Conservation (phyloP, 352 stramenopile genomes). For the Globisporangium acanthophoron region DNA sequence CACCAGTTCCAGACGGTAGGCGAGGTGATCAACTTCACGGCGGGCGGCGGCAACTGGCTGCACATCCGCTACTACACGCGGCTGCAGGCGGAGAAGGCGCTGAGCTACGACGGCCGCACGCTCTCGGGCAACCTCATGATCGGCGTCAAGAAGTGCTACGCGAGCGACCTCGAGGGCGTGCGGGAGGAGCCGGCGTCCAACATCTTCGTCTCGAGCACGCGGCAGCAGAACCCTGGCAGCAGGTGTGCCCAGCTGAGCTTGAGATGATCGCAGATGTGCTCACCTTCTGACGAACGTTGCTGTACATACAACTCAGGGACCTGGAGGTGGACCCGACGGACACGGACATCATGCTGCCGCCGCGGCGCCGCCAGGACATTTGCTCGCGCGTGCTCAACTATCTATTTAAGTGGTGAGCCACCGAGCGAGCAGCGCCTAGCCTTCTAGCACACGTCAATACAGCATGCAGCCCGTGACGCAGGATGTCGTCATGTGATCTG, state of each 20-base stretch:
- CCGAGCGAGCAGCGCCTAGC: not conserved
- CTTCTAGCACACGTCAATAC: not conserved
- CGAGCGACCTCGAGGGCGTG: conserved; percentile 55
- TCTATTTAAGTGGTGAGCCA: conserved; percentile 81
- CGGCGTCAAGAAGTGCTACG: conserved; percentile 73
- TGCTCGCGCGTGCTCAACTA: conserved; percentile 78
- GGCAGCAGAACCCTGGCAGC: conserved; percentile 37
- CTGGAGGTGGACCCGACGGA: conserved; percentile 75
- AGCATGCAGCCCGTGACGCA: not conserved
- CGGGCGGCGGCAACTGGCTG: conserved; percentile 68
- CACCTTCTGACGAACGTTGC: not conserved
- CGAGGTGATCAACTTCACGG: conserved; percentile 68
- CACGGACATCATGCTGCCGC: conserved; percentile 77
- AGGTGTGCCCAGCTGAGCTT: conserved; percentile 2
- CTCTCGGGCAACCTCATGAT: conserved; percentile 71
- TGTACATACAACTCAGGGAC: conserved; percentile 19
- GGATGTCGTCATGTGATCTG: too few species aligned
- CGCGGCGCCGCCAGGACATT: conserved; percentile 61
- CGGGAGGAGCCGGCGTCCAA: conserved; percentile 48
- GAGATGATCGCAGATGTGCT: too few species aligned
- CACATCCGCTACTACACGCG: conserved; percentile 75
- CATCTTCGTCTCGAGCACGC: conserved; percentile 42
- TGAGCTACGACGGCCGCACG: conserved; percentile 62
- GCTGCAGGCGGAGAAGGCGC: conserved; percentile 74
- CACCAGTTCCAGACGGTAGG: conserved; percentile 74